Base-by-base conservation (phyloP, 176 grass and related monocot genomes). In the Oryza glumipatula region DNA sequence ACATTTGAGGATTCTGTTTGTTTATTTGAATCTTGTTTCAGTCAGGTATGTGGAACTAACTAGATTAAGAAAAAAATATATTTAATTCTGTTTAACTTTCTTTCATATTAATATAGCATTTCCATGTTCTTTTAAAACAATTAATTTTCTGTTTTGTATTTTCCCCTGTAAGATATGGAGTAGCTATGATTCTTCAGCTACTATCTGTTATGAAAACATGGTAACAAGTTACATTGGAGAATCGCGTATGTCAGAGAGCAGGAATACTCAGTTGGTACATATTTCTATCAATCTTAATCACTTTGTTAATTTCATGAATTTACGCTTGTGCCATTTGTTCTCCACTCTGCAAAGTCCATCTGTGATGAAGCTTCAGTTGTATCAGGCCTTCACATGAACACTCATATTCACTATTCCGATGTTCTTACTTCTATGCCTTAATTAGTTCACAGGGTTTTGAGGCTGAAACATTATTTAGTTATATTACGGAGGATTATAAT, bases 1-100 rank as follows among this genome's bases (percentile, higher is more conserved):
- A 88, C 91, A 81, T 92, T 98, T 41, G 77, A 90, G 56, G 87
- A 89, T 68, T 90, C 96, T 43, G 46, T 90, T 90, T 79, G 56
- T 90, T 86, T 68, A 44, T 81, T 85, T 24, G 91, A 98, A 81
- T 90, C 60, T 78, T 88, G 70, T 85, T 78, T 95, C 65, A 19
- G 92, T 51, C 83, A 95, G 91, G 96, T 98, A 95, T 41, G 21
- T 73, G 23, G 22, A 84, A 83, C 58, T 68, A 74, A 61, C 63
- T 11, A 43, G n/a, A 72, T 15, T 49, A 45, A 22, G 83, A 21
- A 73, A 14, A 63, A 51, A 30, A 32, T 32, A 28, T 65, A 11
- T 68, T 71, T 64, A 87, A 24, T 12, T 7, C 36, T 66, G 68
- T 48, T 48, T 63, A 77, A 66, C 67, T 49, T 73, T 72, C 16